Base-by-base conservation (phyloP, 2,329 filamentous ascomycete genomes). In the Ophiostoma montium region DNA sequence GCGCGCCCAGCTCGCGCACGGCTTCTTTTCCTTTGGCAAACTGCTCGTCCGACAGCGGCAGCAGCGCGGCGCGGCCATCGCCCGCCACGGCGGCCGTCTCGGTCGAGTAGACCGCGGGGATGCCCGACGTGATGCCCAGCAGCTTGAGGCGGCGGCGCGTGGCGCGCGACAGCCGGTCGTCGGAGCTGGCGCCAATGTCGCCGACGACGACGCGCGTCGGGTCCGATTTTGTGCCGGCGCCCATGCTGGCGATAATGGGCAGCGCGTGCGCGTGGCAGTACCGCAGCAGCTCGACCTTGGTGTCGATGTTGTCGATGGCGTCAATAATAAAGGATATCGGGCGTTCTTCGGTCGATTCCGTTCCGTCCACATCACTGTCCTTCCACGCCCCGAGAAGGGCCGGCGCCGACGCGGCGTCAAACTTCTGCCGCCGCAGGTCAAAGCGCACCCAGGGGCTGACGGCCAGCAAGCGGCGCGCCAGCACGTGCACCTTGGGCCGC, bases 281-380 rank as follows among this genome's bases (percentile, higher is more conserved):
- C 59, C 87, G 81, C 36, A 98, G 71, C 49, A 98, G 69, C 16
- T 82, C 84, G 3, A 98, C 90, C 68, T 98, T 98, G 48, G 87
- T 94, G 47, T 95, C 86, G 54, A 98, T 96, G 61, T 98, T 96
- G 65, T 98, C 92, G 56, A 98, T 98, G 19, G 90, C 94, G 65
- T 98, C 92, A 33, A 98, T 78, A n/a, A 98, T 80, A 60, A 82
- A 98, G 58, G 90, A 83, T 1, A 89, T 73, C 73, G 60, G 74
- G 1, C 16, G 38, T 8, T 21, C 13, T 15, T 31, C 27, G 2
- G 33, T 15, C 3, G 13, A 12, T n/a, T n/a, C 13, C 11, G 18
- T 9, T 7, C 15, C 48, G 8, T 43, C 76, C 15, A 70, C 78
- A 5, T 65, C 70, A 38, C 67, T 70, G 48, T 69, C 68, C 27